Conservation (phyloP, 2,329 filamentous ascomycete genomes). For the Ophiocordyceps camponoti-floridani region DNA sequence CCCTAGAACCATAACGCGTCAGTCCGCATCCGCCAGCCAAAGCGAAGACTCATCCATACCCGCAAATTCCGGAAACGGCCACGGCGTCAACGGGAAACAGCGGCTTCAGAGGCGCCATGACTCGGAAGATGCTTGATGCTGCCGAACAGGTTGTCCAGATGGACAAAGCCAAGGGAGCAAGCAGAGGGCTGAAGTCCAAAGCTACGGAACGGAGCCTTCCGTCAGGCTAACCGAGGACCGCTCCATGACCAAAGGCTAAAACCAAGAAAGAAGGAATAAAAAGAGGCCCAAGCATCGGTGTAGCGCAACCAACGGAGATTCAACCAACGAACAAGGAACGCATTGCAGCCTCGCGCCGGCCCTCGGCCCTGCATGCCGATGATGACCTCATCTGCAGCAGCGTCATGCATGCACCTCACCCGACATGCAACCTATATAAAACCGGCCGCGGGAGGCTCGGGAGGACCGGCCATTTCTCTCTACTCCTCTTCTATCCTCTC, state of each 20-base stretch:
- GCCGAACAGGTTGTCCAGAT: background rate
- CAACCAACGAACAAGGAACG: no score
- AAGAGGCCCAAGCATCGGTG: no score
- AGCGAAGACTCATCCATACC: slow-evolving; percentile 27
- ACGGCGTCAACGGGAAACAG: slow-evolving; percentile 66
- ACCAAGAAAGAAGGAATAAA: no score
- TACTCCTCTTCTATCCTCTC: background rate
- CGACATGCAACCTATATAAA: background rate
- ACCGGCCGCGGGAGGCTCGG: no score
- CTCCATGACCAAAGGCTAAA: no score
- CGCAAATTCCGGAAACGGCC: slow-evolving; percentile 82
- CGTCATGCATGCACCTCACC: background rate
- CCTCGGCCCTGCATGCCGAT: background rate
- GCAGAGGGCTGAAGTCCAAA: background rate
- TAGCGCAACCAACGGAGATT: no score
- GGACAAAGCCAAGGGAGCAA: background rate
- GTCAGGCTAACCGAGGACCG: no score
- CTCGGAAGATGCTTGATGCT: background rate
- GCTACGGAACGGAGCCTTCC: no score
- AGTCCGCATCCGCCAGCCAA: slow-evolving; percentile 1
- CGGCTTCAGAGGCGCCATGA: slow-evolving; percentile 35
- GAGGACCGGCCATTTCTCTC: background rate
- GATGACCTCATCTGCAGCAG: background rate
- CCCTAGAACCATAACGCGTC: slow-evolving; percentile 29
- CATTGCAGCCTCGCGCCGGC: background rate